A percentile compares a stretch with the other conserved stretches of the same genome.
These are phyloP conservation scores for Meira nashicola DNA, from an alignment of 1,284 basidiomycete genomes.

Conservation along the genomic window DNA sequence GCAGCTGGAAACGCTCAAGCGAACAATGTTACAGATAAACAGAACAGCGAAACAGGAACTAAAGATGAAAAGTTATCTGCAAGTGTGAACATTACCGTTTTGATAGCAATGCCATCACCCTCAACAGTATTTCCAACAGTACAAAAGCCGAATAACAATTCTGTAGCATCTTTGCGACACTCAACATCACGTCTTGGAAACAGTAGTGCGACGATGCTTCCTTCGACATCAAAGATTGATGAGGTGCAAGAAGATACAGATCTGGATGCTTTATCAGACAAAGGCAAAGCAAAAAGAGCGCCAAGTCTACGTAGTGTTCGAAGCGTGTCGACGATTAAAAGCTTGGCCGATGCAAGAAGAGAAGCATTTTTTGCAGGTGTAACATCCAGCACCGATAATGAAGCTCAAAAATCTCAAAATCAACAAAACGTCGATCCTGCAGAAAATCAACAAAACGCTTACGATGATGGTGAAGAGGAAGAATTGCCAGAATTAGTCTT, in stretches of 20 bases:
- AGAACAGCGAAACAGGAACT: slow-evolving; percentile 8
- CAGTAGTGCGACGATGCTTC: not conserved
- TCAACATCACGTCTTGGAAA: not conserved
- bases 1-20: slow-evolving; percentile 5
- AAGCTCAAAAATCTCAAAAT: slow-evolving; percentile 11
- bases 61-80: slow-evolving; percentile 21
- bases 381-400: not conserved
- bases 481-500: slow-evolving; percentile 46
- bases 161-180: not conserved
- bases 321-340: slow-evolving; percentile 26
- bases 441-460: slow-evolving; percentile 12
- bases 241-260: slow-evolving; percentile 27
- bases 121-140: slow-evolving; percentile 32
- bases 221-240: slow-evolving; percentile 19
- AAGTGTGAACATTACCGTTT: slow-evolving; percentile 39
- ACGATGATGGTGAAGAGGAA: slow-evolving; percentile 41
- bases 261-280: slow-evolving; percentile 4
- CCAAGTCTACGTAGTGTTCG: slow-evolving; percentile 37
- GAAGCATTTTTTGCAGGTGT: slow-evolving; percentile 32
- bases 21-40: slow-evolving; percentile 13
- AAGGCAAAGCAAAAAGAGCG: slow-evolving; percentile 22
- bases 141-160: not conserved
- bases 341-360: slow-evolving; percentile 34
- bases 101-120: slow-evolving; percentile 46
- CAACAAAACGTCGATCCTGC: slow-evolving; percentile 11